Base-by-base conservation (phyloP, 2,329 filamentous ascomycete species). In the Xylariaceae sp. region DNA sequence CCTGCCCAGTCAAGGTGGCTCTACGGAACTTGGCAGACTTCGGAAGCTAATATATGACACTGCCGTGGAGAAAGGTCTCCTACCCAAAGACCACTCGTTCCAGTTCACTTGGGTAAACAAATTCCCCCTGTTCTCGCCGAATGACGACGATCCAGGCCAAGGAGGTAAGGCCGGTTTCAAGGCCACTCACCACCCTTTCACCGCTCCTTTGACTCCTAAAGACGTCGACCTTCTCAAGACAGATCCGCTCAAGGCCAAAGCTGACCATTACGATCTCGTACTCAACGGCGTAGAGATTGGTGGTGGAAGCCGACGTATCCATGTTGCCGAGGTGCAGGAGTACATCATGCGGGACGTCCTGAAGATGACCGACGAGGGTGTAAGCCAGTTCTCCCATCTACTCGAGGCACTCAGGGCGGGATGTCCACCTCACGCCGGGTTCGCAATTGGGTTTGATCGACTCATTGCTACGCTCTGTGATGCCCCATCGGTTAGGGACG, bases 181-280 rank as follows among this genome's bases (percentile, higher is more conserved):
- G 8, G 88, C 94, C 1, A 96, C 93, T 0, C 95, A 99, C 70
- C 95, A 99, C 72, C 95, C 95, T 0, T 99, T 99, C 75, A 99
- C 95, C 0, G 91, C 95, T 0, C 95, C 95, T 0, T 85, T 90
- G 31, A 85, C 85, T 0, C 74, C 82, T 0, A 77, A 79, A 4
- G 93, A 98, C 70, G 83, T 96, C 14, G 87, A 92, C 34, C 75
- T 91, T 0, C 84, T 98, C 1, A 79, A 87, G 33, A 87, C 81
- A 0, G 81, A 92, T 36, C 94, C 95, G 0, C 79, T 92, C 1
- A 75, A 81, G 43, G 92, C 86, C 1, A 85, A 83, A 65, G 96
- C 90, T 3, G 94, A 96, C 67, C 93, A 96, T 71, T 99, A 97
- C 75, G 95, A 99, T 67, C 86, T 99, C 12, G 94, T 99, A 0